A percentile compares a stretch with the other conserved stretches of the same genome.
phyloP scores from a whole-genome alignment of 2,329 filamentous ascomycete genomes.

The Neodidymelliopsis sp. region DNA sequence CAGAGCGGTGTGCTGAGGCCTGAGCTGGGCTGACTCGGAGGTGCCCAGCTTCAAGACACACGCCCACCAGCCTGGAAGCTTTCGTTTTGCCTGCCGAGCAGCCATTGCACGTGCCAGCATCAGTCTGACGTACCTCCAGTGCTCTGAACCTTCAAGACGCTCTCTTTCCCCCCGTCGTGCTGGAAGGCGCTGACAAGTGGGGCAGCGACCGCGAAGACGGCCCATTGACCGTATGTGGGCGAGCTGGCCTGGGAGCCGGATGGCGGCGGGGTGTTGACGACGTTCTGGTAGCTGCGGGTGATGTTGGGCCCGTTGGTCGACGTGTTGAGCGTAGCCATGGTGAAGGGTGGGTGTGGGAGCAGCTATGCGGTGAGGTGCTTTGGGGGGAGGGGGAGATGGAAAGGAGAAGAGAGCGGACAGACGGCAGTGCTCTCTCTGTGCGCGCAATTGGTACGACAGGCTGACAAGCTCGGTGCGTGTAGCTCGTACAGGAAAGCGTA shows the following conservation, averaged over 20 bases:
- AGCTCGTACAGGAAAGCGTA: constrained; percentile 8
- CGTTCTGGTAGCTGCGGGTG: constrained; percentile 67
- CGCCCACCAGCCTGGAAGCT: neutral
- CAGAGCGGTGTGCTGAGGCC: constrained; percentile 10
- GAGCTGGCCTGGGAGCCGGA: constrained; percentile 69
- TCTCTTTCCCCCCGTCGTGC: constrained; percentile 85
- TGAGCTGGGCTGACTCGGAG: constrained; percentile 24
- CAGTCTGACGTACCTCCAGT: constrained; percentile 72
- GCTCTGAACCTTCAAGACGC: constrained; percentile 90
- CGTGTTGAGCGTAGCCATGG: constrained; percentile 72
- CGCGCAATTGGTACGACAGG: constrained; percentile 1
- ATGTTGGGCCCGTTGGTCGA: constrained; percentile 63
- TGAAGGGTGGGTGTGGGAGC: constrained; percentile 15
- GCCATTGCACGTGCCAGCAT: constrained; percentile 10
- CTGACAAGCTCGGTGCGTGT: constrained; percentile 1
- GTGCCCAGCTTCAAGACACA: neutral
- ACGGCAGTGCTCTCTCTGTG: constrained; percentile 6
- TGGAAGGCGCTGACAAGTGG: constrained; percentile 94
- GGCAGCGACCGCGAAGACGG: constrained; percentile 89
- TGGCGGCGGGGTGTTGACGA: constrained; percentile 67
- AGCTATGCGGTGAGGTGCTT: constrained; percentile 9
- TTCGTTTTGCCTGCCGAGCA: neutral
- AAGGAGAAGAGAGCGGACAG: constrained; percentile 1
- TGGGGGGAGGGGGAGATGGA: constrained; percentile 6
- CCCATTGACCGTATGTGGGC: constrained; percentile 90